phyloP scores from a whole-genome alignment of 2,329 filamentous ascomycete genomes.

The Chalara sp. region DNA sequence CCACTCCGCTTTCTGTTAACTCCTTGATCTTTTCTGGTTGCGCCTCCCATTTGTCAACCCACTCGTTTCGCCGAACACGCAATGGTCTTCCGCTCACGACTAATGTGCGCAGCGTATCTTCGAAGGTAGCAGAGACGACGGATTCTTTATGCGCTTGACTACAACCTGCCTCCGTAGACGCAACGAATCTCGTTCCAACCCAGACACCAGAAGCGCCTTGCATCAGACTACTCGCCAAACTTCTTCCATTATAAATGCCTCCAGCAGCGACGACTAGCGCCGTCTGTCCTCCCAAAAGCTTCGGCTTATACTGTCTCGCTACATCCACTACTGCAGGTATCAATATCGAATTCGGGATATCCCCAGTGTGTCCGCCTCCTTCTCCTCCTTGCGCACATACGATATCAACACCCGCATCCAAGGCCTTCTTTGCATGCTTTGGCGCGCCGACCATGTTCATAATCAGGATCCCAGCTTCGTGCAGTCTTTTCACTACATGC shows the following conservation, averaged over 20 bases:
- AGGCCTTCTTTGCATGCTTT: conserved; percentile 82
- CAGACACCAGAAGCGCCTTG: conserved; percentile 84
- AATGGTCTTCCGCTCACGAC: conserved; percentile 78
- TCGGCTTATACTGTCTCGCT: conserved; percentile 51
- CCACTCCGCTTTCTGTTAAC: conserved; percentile 68
- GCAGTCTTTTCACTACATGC: conserved; percentile 66
- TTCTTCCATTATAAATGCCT: conserved; percentile 76
- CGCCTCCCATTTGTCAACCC: conserved; percentile 74
- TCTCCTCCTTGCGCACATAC: conserved; percentile 90
- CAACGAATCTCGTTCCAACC: conserved; percentile 92
- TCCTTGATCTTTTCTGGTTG: conserved; percentile 67
- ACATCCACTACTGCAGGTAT: conserved; percentile 85
- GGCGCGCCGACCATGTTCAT: conserved; percentile 99
- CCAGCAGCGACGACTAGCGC: conserved; percentile 85
- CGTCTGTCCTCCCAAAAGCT: conserved; percentile 58
- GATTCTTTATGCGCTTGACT: conserved; percentile 76
- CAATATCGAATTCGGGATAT: conserved; percentile 78
- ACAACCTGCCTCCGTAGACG: conserved; percentile 72
- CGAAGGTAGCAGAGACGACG: conserved; percentile 72
- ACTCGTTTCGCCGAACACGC: conserved; percentile 75
- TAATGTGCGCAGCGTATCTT: conserved; percentile 75
- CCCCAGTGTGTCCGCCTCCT: conserved; percentile 87
- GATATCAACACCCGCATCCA: conserved; percentile 82
- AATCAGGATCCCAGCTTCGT: conserved; percentile 71
- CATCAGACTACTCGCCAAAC: conserved; percentile 76